phyloP scores from a whole-genome alignment of 495 filamentous ascomycete species.

The Penicillium canescens region DNA sequence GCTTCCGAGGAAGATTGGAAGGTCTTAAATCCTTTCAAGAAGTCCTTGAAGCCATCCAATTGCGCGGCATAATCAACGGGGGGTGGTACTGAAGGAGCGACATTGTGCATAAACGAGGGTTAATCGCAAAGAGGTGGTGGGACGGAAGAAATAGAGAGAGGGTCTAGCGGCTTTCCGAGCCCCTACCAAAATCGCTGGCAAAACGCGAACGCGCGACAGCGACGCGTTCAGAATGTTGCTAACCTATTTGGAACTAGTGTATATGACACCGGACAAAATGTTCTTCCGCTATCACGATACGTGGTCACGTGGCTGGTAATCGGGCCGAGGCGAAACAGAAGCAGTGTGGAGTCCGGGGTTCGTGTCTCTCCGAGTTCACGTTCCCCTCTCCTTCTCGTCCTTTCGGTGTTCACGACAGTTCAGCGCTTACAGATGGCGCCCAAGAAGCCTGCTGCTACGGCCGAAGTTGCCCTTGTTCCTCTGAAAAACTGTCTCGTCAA shows the following conservation, averaged over 20 bases:
- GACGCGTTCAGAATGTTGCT: slow-evolving; percentile 18
- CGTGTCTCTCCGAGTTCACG: slow-evolving; percentile 18
- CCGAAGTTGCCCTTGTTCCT: slow-evolving; percentile 76
- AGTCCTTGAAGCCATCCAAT: slow-evolving; percentile 83
- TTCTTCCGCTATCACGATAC: slow-evolving; percentile 27
- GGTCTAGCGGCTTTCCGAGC: slow-evolving; percentile 15
- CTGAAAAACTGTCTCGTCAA: slow-evolving; percentile 95
- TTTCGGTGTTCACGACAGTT: slow-evolving; percentile 8
- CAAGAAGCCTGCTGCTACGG: slow-evolving; percentile 67
- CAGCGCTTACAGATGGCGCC: slow-evolving; percentile 55
- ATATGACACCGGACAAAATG: slow-evolving; percentile 30
- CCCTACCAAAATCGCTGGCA: slow-evolving; percentile 9
- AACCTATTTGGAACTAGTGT: slow-evolving; percentile 10
- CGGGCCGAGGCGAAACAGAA: slow-evolving; percentile 13
- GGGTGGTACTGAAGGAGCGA: slow-evolving; percentile 72
- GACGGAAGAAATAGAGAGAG: slow-evolving; percentile 13
- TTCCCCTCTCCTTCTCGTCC: slow-evolving; percentile 9
- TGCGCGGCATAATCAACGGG: slow-evolving; percentile 87
- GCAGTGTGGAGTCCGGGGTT: slow-evolving; percentile 30
- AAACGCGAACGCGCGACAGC: slow-evolving; percentile 32
- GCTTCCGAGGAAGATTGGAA: slow-evolving; percentile 67
- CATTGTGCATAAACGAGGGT: slow-evolving; percentile 52
- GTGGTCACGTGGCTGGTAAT: slow-evolving; percentile 3
- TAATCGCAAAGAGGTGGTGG: slow-evolving; percentile 26
- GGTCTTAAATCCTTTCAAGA: slow-evolving; percentile 85